Evolutionary conservation across 2,329 filamentous ascomycete species (phyloP).

Genomic region (Diaporthe ampelina): DNA sequence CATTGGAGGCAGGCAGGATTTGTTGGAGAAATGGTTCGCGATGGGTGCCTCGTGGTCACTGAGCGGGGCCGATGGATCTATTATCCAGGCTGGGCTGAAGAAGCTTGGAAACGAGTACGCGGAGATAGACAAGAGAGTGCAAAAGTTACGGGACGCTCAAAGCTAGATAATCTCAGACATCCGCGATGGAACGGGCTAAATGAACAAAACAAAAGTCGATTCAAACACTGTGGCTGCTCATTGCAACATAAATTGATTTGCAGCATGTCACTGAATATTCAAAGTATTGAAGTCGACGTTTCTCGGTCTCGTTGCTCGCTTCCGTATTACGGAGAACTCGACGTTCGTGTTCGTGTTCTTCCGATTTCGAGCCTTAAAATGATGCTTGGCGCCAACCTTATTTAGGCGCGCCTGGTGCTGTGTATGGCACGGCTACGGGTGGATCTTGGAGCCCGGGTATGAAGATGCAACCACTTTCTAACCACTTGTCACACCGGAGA

Average conservation of each 20-base stretch:
- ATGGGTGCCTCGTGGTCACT: slow-evolving; percentile 20
- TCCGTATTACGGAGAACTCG: background rate
- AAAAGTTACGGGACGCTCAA: background rate
- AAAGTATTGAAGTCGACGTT: background rate
- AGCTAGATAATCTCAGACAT: background rate
- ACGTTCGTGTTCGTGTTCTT: background rate
- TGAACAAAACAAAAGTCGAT: too few relatives aligned
- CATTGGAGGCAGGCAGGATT: slow-evolving; percentile 1
- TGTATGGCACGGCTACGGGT: too few relatives aligned
- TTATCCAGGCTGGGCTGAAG: slow-evolving; percentile 8
- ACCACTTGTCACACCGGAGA: too few relatives aligned
- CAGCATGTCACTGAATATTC: background rate
- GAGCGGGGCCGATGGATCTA: slow-evolving; percentile 3
- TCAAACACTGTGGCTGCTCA: background rate
- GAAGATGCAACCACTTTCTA: background rate
- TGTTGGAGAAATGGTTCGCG: slow-evolving; percentile 14
- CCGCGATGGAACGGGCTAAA: background rate
- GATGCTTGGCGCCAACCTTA: background rate
- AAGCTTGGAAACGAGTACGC: slow-evolving; percentile 1
- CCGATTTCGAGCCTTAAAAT: background rate
- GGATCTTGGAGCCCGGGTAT: background rate
- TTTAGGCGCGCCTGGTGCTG: background rate
- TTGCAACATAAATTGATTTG: too few relatives aligned
- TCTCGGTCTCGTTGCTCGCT: slow-evolving; percentile 1
- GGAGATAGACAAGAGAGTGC: background rate